Conservation (phyloP, 164 flowering plant genomes). For the Vitis vinifera region ASM3070453v1 NC_081819.1:22215001-22215500, state of each 20-base stretch:
- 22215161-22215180: conserved; percentile 97
- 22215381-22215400: conserved; percentile 96
- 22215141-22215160: conserved; percentile 27
- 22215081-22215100: conserved; percentile 24
- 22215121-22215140: background rate
- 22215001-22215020: conserved; percentile 99
- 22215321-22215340: conserved; percentile 99
- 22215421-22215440: background rate
- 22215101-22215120: conserved; percentile 8
- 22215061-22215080: conserved; percentile 98
- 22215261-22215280: background rate
- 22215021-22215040: conserved; percentile 96
- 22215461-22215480: background rate
- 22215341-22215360: conserved; percentile 99
- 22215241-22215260: background rate
- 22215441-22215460: background rate
- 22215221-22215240: conserved; percentile 17
- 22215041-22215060: conserved; percentile 96
- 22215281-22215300: background rate
- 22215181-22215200: conserved; percentile 96
- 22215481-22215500: background rate
- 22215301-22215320: conserved; percentile 82
- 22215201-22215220: conserved; percentile 96
- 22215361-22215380: conserved; percentile 97
- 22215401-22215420: conserved; percentile 87